Percentiles rank a stretch among this genome's conserved stretches.
Conservation (phyloP, 352 stramenopile genomes). For the Phytophthora nicotianae region DNA sequence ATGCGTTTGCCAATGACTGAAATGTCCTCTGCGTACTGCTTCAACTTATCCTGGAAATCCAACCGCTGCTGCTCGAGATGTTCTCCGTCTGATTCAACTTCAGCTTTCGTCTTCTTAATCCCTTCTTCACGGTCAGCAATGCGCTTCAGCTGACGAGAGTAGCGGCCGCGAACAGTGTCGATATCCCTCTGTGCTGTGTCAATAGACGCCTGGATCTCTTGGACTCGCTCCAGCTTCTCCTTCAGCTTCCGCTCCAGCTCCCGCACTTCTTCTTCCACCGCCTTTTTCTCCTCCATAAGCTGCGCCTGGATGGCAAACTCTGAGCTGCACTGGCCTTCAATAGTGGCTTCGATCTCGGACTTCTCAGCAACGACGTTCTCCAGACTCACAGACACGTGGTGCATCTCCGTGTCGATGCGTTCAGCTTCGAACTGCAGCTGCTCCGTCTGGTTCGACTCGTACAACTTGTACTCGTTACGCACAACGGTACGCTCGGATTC, state of each 20-base stretch:
- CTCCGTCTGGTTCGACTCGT: slow-evolving; percentile 67
- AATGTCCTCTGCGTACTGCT: slow-evolving; percentile 57
- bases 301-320: slow-evolving; percentile 60
- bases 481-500: slow-evolving; percentile 52
- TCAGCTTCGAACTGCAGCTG: slow-evolving; percentile 82
- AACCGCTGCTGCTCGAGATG: slow-evolving; percentile 62
- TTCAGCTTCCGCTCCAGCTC: slow-evolving; percentile 75
- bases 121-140: slow-evolving; percentile 76
- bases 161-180: slow-evolving; percentile 69
- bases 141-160: slow-evolving; percentile 81
- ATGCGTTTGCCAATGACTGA: slow-evolving; percentile 68
- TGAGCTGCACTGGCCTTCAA: slow-evolving; percentile 74
- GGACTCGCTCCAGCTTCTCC: slow-evolving; percentile 59
- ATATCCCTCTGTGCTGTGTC: slow-evolving; percentile 80
- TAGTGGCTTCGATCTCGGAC: slow-evolving; percentile 75
- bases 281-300: slow-evolving; percentile 60
- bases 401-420: slow-evolving; percentile 74
- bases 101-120: slow-evolving; percentile 73
- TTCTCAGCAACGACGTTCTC: slow-evolving; percentile 76
- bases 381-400: slow-evolving; percentile 77
- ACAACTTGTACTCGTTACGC: slow-evolving; percentile 66
- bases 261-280: slow-evolving; percentile 73
- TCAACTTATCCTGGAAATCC: slow-evolving; percentile 59
- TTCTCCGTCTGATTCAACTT: slow-evolving; percentile 73
- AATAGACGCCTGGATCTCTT: slow-evolving; percentile 68